Base-by-base conservation (phyloP, 1,139 yeast genomes). In the Yamadazyma epiphylla region DNA sequence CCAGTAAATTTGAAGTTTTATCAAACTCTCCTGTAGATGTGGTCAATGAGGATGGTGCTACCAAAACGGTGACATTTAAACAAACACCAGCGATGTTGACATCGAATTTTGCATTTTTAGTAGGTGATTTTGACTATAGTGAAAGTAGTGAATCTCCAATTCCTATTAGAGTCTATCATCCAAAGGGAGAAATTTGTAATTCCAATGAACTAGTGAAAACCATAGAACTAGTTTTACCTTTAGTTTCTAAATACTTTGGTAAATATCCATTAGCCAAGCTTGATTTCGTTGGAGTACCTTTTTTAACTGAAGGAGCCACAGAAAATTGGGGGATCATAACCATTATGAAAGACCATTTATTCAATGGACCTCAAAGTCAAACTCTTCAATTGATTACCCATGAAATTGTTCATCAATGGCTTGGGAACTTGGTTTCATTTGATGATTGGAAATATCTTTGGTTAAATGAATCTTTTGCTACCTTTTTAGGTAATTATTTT, bases 401-500 rank as follows among this genome's bases (percentile, higher is more conserved):
- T 49, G 88, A 82, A 49, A 49, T 82, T 39, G 77, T 80, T 14
- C 94, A 83, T 49, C 89, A 82, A 55, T 83, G 87, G 86, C 56
- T 83, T 28, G 91, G 91, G 3, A 77, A 82, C 42, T 60, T 65
- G 43, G 68, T 81, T 1, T 64, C 84, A 0, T 80, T 81, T 45
- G 82, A 78, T 32, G 71, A 74, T 19, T 82, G 87, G 82, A 69
- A 67, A 31, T 64, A 71, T 44, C 58, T 82, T 25, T 81, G 91
- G 89, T 60, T 83, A 37, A 80, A 81, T 43, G 94, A 83, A 55
- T 60, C 85, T 2, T 77, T 82, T 57, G 89, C 91, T 0, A 80
- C 89, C 0, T 77, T 77, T 70, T 63, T 75, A 31, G 82, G 83
- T 1, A 66, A 72, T 42, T 60, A 63, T 34, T 51, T 71, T 2